Evolutionary conservation across 176 grass and related monocot genomes (phyloP).

Genomic region (Lolium perenne): DNA sequence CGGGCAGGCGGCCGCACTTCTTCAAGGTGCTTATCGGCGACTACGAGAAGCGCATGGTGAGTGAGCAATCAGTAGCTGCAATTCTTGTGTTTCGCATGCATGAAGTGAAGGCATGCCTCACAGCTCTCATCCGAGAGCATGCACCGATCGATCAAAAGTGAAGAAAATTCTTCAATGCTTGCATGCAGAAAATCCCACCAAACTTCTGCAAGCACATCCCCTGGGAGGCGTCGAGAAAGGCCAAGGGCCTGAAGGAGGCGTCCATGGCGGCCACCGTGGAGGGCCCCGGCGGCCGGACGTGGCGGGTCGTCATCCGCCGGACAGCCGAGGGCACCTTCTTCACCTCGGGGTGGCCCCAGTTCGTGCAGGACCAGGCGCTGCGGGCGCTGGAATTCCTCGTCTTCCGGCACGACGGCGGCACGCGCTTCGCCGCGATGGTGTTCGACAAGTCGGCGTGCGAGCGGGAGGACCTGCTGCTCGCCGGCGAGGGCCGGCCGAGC

Average conservation of each 20-base stretch:
- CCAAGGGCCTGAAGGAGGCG: conserved; percentile 39
- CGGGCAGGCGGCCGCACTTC: conserved; percentile 76
- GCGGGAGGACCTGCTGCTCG: conserved; percentile 56
- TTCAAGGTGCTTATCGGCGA: conserved; percentile 94
- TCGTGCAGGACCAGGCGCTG: conserved; percentile 73
- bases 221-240: conserved; percentile 46
- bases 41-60: conserved; percentile 76
- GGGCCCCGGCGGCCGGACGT: conserved; percentile 68
- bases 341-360: conserved; percentile 66
- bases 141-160: too few relatives aligned
- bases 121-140: too few relatives aligned
- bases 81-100: background rate
- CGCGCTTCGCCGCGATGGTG: conserved; percentile 67
- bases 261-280: conserved; percentile 66
- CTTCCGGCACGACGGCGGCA: conserved; percentile 67
- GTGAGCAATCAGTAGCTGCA: background rate
- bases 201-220: conserved; percentile 83
- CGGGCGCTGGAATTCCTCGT: conserved; percentile 75
- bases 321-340: conserved; percentile 66
- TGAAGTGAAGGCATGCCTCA: too few relatives aligned
- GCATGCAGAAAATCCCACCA: conserved; percentile 76
- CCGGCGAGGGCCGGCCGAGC: background rate
- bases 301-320: conserved; percentile 63
- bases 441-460: conserved; percentile 79
- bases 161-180: background rate